Percentiles rank a stretch among this genome's conserved stretches.
These are phyloP conservation scores for Eutypa lata DNA, from an alignment of 2,329 filamentous ascomycete species.

Conservation along the genomic window DNA sequence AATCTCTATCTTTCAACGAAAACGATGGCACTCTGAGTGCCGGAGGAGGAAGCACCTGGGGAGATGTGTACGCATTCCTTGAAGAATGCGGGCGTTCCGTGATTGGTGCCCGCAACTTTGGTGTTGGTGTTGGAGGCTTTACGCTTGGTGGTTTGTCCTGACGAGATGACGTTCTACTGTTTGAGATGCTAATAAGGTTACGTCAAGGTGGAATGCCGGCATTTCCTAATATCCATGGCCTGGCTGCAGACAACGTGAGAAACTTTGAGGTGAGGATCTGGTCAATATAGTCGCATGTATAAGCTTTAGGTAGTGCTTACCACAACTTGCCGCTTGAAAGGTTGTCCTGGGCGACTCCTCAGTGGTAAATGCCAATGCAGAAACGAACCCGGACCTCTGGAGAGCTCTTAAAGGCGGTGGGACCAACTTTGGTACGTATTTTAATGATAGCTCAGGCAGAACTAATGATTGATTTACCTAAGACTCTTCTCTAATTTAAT, in stretches of 20 bases:
- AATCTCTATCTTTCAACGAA: conserved; percentile 2
- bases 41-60: conserved; percentile 12
- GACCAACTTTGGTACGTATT: conserved; percentile 14
- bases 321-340: background rate
- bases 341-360: conserved; percentile 12
- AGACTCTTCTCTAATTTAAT: background rate
- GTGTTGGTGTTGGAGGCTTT: conserved; percentile 14
- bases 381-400: conserved; percentile 10
- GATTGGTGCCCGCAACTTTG: conserved; percentile 12
- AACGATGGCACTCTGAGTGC: conserved; percentile 2
- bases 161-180: background rate
- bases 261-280: conserved; percentile 13
- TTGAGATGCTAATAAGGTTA: too few relatives aligned
- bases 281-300: background rate
- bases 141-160: conserved; percentile 11
- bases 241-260: conserved; percentile 11
- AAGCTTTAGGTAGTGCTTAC: too few relatives aligned
- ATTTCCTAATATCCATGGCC: conserved; percentile 15
- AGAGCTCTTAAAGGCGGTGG: conserved; percentile 16
- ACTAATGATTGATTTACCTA: background rate
- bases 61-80: conserved; percentile 10
- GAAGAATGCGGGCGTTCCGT: conserved; percentile 6
- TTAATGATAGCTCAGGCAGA: background rate
- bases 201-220: conserved; percentile 13
- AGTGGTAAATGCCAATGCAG: conserved; percentile 12